These are phyloP conservation scores for Leccinum broughii DNA, from an alignment of 768 basidiomycete genomes.

Conservation along the genomic window DNA sequence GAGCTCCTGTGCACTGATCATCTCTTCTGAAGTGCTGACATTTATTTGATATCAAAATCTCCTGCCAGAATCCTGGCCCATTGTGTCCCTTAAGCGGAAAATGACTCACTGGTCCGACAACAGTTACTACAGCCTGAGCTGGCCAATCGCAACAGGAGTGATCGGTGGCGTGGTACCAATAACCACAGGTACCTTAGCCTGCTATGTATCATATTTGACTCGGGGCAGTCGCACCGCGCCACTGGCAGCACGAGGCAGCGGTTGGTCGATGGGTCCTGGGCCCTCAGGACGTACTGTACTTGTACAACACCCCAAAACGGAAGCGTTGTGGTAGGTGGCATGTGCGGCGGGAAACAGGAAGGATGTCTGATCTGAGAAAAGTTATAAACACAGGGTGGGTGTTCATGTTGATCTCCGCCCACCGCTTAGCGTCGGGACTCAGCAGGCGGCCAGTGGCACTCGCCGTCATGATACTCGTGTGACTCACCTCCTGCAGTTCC, in stretches of 20 bases:
- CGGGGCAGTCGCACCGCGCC: background rate
- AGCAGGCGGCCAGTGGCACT: background rate
- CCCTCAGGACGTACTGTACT: background rate
- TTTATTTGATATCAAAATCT: slow-evolving; percentile 39
- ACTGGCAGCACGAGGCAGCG: background rate
- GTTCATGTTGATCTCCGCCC: background rate
- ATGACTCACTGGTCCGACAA: slow-evolving; percentile 38
- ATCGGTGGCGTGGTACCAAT: slow-evolving; percentile 47
- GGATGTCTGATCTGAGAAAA: slow-evolving; percentile 59
- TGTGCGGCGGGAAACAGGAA: slow-evolving; percentile 66
- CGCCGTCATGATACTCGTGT: background rate
- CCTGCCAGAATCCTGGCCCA: slow-evolving; percentile 31
- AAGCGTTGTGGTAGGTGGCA: slow-evolving; percentile 37
- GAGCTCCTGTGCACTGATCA: slow-evolving; percentile 17
- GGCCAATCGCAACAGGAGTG: slow-evolving; percentile 45
- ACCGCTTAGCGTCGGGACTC: background rate
- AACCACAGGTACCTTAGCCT: background rate
- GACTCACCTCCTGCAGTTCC: slow-evolving; percentile 16
- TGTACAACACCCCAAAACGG: background rate
- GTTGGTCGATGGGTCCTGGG: background rate
- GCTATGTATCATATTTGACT: background rate
- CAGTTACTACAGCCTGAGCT: slow-evolving; percentile 37
- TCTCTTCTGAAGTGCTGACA: slow-evolving; percentile 43
- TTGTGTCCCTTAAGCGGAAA: slow-evolving; percentile 46
- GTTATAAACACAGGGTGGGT: slow-evolving; percentile 54